These are phyloP conservation scores for Encephalitozoon cuniculi DNA, from an alignment of 371 early-diverging fungal species.

Conservation along the genomic window DNA sequence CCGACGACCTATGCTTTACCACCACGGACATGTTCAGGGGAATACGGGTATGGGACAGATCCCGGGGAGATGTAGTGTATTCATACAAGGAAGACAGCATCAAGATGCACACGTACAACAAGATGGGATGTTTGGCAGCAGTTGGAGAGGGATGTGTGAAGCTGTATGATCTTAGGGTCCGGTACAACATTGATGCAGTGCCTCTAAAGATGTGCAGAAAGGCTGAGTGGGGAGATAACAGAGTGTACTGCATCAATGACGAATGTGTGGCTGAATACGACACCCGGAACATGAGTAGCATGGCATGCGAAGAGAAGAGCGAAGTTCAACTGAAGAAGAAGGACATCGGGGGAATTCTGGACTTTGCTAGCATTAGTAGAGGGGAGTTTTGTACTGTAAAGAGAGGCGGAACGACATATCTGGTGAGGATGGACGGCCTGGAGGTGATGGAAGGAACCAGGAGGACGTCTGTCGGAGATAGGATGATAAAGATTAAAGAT, in stretches of 20 bases:
- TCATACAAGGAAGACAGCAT: slow-evolving; percentile 10
- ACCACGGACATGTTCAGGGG: slow-evolving; percentile 21
- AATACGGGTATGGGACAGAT: slow-evolving; percentile 29
- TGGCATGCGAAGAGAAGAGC: background rate
- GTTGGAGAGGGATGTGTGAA: slow-evolving; percentile 24
- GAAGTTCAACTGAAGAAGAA: background rate
- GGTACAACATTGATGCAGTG: slow-evolving; percentile 21
- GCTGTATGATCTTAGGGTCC: slow-evolving; percentile 20
- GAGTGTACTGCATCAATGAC: slow-evolving; percentile 1
- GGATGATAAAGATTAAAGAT: background rate
- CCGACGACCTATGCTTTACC: slow-evolving; percentile 20
- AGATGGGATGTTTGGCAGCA: background rate
- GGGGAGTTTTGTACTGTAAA: background rate
- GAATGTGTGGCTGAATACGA: background rate
- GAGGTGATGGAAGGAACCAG: background rate
- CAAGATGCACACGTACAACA: slow-evolving; percentile 8
- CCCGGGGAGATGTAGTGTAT: slow-evolving; percentile 5
- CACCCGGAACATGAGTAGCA: background rate
- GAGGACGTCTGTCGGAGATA: background rate
- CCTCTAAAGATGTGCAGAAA: slow-evolving; percentile 1
- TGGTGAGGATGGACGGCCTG: background rate
- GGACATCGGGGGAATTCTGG: background rate
- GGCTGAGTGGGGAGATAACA: background rate
- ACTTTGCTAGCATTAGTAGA: background rate
- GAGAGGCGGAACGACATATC: background rate